Evolutionary conservation across 1,284 basidiomycete genomes (phyloP), one percentile per base, ranked within the genome.

Genomic region (Pseudozyma tsukubaensis): DNA sequence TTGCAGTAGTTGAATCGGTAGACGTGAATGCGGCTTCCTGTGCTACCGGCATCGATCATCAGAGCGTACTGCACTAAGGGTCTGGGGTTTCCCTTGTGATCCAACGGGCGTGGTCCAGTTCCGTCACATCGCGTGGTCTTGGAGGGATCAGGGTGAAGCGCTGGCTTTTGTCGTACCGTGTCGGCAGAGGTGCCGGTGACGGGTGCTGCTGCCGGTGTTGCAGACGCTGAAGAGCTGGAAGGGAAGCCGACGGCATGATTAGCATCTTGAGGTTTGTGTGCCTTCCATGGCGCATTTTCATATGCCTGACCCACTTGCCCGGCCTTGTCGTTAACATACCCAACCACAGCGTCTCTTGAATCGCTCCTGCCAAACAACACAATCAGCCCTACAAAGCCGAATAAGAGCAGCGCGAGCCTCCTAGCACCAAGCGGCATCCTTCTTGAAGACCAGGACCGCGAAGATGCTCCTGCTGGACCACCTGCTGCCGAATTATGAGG

Each of bases 41-140:
- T 97, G 40, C 94, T 97, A 16, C 96, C 97, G 0, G 97, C 96
- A 84, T 99, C 96, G 85, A 99, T 93, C 90, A 98, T 97, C 79
- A 99, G 89, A 0, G 94, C 94, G 85, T 93, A 99, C 85, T 97
- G 94, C 16, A 84, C 80, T 21, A 81, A 47, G 5, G 79, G 82
- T n/a, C 80, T 63, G 4, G 61, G 68, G 29, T 59, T 62, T 52
- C 80, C 77, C 12, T 74, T 66, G 39, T 59, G 51, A 39, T 81
- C 81, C 16, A 67, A 36, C 14, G 74, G 71, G 14, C 62, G 51
- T 7, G 58, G 34, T 13, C 58, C 69, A 3, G 60, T 49, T 34
- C 63, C 69, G 16, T 62, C 66, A 59, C 83, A 84, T 12, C 82
- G 72, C 10, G 78, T 83, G 3, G 82, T 84, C 55, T 74, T 78